Base-by-base conservation (phyloP, 1,284 basidiomycete genomes). In the Pseudozyma flocculosa region DNA sequence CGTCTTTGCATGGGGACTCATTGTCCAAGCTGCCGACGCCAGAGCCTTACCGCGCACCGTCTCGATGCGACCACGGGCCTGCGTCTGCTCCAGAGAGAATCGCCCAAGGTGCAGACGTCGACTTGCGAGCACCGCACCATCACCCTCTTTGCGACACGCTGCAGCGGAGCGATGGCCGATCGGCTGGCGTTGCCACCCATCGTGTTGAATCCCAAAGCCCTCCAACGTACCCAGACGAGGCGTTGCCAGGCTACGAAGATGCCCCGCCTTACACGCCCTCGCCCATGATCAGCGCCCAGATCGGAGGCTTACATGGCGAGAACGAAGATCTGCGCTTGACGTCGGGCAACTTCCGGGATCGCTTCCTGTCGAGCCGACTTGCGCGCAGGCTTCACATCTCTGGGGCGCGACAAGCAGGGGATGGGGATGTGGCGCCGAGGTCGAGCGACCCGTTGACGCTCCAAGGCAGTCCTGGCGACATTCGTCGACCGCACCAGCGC, bases 351-450 rank as follows among this genome's bases (percentile, higher is more conserved):
- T 61, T 65, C 37, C 53, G 62, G 10, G 45, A 50, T 13, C 48
- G 62, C 23, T 65, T 65, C 39, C 36, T 65, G 26, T 52, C 50
- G 9, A 57, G 62, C 36, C 57, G 62, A 10, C 54, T 65, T 36
- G 57, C 50, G 36, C 60, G 54, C 37, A 65, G 46, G 54, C 57
- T 65, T 37, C 56, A 65, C 30, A 19, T 65, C 9, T 54, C 57
- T 4, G 45, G 50, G 1, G 40, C 54, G 3, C 42, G 54, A 40
- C 62, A 54, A 5, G 7, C 7, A 5, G 26, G 26, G 11, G 26
- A 29, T 11, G 26, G 26, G 7, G 26, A 29, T n/a, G n/a, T n/a
- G 11, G 26, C 26, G 7, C 7, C 11, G 7, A 29, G 26, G 26
- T 7, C 26, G 7, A 29, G 11, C 26, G 26, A 7, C 26, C 11